Base-by-base conservation (phyloP, 345 rosid species). In the Sonneratia caseolaris region DNA sequence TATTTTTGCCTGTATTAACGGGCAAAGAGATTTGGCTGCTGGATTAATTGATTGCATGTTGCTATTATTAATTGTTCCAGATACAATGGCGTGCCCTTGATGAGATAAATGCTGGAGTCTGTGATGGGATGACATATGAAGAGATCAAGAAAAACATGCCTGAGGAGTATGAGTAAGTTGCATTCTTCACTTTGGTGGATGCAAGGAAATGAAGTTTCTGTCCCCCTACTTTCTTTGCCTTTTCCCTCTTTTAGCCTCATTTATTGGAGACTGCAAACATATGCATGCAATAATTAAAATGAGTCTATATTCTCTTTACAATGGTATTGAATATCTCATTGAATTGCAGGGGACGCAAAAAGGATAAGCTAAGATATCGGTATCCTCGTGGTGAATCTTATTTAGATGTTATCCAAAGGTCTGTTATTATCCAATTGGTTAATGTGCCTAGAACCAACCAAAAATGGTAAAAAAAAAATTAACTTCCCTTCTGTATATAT, bases 71-170 rank as follows among this genome's bases (percentile, higher is more conserved):
- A 62, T 67, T 73, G 74, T 69, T 74, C 55, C 73, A 96, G 99
- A 94, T 96, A 76, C 99, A 96, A 86, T 96, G 99, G 99, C 98
- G 98, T 77, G 96, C 98, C 37, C 87, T 96, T 56, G 99, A 96
- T 72, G 99, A 96, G 87, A 92, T 96, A 80, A 96, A 96, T 78
- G 85, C 99, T 72, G 99, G 99, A 82, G 96, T 89, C 16, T 96
- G 99, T 71, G 99, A 96, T 86, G 99, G 97, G 76, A 96, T 96
- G 99, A 92, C 91, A 35, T 96, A 96, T 70, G 98, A 96, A 76
- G 99, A 92, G 71, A 87, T 91, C 73, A 92, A 88, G 83, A 89
- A 77, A 79, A 91, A 89, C 76, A 91, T 91, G 99, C 97, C 91
- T 3, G 99, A 96, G 82, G 99, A 96, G 70, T 96, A 87, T n/a